Evolutionary conservation across 2,329 filamentous ascomycete genomes (phyloP), one percentile per base, ranked within the genome.

Genomic region (Byssothecium circinans): DNA sequence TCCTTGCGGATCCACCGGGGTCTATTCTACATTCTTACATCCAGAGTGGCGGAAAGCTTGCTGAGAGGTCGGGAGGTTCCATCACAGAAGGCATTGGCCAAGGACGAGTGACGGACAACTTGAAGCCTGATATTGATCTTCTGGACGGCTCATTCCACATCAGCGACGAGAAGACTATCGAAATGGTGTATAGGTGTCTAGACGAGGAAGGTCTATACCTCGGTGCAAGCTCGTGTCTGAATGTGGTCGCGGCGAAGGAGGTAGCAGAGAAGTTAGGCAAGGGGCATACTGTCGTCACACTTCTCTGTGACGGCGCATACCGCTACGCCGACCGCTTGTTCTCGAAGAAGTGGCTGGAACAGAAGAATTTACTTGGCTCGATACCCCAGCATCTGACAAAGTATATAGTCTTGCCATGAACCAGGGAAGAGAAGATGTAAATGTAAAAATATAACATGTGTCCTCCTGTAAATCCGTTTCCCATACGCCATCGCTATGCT

Each of bases 21-120:
- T 91, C 86, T 60, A 91, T 97, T 34, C 81, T 99, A 64, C 91
- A 96, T 77, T 90, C 87, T 51, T 97, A 96, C 76, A 87, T 99
- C 59, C 81, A 83, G 50, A 91, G 87, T 14, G 91, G 91, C 11
- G 91, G 91, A 32, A 87, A 88, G 68, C 78, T 97, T 45, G 77
- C 78, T n/a, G 92, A 96, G 67, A 81, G 94, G 41, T 77, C 78
- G 2, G 94, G 94, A 8, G 86, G 88, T 45, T 94, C 88, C 65
- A 97, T 99, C 74, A 99, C 94, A 2, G 94, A 99, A 75, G 94
- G 94, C 19, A 99, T 99, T 64, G 94, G 94, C 17, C 94, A 97
- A 76, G 94, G 94, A 30, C 87, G 94, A 43, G 83, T 99, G 42
- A 99, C 94, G n/a, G 89, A 96, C 67, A 99, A 99, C 74, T 76